Base-by-base conservation (phyloP, 2,329 filamentous ascomycete species). In the Myrmaecium sp. region DNA sequence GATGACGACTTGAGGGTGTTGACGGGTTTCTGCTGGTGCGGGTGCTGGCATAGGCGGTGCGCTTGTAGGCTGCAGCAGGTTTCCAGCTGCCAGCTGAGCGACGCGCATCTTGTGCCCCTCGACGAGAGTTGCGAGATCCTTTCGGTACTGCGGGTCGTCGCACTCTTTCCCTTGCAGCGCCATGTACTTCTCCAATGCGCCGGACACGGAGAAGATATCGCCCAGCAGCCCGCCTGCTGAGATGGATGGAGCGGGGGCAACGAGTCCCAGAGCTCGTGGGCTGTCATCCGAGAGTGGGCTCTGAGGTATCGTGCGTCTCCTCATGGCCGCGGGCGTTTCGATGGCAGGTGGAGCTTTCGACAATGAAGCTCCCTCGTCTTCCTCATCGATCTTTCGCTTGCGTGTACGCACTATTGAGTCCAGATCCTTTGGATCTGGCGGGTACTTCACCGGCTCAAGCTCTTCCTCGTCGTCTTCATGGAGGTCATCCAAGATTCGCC, bases 181-280 rank as follows among this genome's bases (percentile, higher is more conserved):
- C 51, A 69, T 62, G 35, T 66, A 70, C 15, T 54, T 58, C 4
- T 57, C 49, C 16, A 69, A 38, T 3, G 59, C 57, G 6, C 44
- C 46, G 7, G 37, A 46, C 14, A 51, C 52, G 34, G 55, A 57
- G 36, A 59, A 57, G 6, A 36, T 28, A 1, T 44, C 41, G 10
- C 43, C 47, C 17, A 33, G 24, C 12, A 22, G 21, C 17, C 23
- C 23, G 14, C 24, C 6, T 21, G 16, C 9, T 21, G 21, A 31
- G 17, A 8, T 30, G 14, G 18, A 20, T n/a, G 18, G 18, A 7
- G n/a, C n/a, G 7, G 17, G 6, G 4, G 14, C 21, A 16, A 21
- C 4, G 8, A 2, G n/a, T 6, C 8, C 5, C 5, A 6, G 20
- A 9, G 11, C 5, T 11, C 23, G 18, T 4, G 25, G 5, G 17